Evolutionary conservation across 139 green algal species (phyloP).

Genomic region (Diplosphaera chodatii): DNA sequence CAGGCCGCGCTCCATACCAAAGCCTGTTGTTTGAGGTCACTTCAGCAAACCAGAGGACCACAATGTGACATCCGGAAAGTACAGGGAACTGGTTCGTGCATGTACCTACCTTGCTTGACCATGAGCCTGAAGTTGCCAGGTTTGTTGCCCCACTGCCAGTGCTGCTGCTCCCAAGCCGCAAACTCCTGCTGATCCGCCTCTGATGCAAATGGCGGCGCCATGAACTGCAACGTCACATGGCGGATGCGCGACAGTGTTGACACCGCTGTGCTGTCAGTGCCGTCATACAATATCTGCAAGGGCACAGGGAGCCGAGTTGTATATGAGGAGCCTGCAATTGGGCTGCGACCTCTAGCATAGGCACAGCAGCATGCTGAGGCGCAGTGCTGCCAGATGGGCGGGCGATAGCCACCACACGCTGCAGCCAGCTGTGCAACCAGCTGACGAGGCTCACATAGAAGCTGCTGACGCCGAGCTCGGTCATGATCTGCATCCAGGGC

Average conservation of each 20-base stretch:
- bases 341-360: too few relatives aligned
- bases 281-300: constrained; percentile 50
- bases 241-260: constrained; percentile 8
- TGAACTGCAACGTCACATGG: constrained; percentile 21
- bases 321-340: too few relatives aligned
- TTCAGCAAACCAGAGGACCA: too few relatives aligned
- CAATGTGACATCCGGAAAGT: too few relatives aligned
- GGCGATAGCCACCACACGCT: too few relatives aligned
- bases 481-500: constrained; percentile 53
- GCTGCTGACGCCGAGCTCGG: constrained; percentile 26
- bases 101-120: constrained; percentile 51
- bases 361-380: too few relatives aligned
- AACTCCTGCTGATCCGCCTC: constrained; percentile 9
- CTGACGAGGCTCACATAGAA: constrained; percentile 47
- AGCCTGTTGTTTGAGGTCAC: too few relatives aligned
- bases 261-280: constrained; percentile 28
- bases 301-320: too few relatives aligned
- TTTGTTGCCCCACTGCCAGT: constrained; percentile 23
- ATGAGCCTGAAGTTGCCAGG: constrained; percentile 54
- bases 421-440: too few relatives aligned
- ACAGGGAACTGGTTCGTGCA: too few relatives aligned
- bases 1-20: constrained; percentile 17
- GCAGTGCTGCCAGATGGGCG: too few relatives aligned
- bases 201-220: constrained; percentile 23
- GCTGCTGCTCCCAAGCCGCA: not conserved